Evolutionary conservation across 2,329 filamentous ascomycete genomes (phyloP).

Genomic region (Waltergamsia citrina): DNA sequence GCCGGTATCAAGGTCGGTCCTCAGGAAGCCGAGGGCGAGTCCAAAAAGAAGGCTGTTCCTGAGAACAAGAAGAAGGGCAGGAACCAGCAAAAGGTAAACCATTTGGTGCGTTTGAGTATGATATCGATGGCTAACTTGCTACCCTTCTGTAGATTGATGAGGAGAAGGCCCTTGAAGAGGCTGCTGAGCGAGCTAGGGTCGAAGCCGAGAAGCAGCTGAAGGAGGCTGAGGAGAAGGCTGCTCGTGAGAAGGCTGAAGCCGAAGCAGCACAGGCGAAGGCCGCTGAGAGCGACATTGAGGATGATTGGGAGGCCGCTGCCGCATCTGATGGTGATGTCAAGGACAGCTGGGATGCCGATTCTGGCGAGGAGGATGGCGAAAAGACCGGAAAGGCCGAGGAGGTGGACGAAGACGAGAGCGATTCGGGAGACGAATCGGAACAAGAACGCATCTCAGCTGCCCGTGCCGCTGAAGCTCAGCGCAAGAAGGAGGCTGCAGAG

Average conservation of each 20-base stretch:
- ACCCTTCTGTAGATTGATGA: constrained; percentile 52
- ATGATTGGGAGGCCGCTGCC: constrained; percentile 84
- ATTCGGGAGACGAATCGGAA: constrained; percentile 14
- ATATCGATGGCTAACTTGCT: background rate
- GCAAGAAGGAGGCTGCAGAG: constrained; percentile 83
- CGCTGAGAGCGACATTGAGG: constrained; percentile 52
- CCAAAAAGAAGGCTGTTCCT: constrained; percentile 70
- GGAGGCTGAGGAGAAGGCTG: constrained; percentile 52
- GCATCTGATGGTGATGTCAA: constrained; percentile 74
- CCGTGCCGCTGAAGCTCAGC: constrained; percentile 60
- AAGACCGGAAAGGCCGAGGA: constrained; percentile 12
- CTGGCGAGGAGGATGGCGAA: constrained; percentile 56
- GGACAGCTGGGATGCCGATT: constrained; percentile 89
- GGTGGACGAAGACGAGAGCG: constrained; percentile 40
- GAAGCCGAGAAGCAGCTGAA: constrained; percentile 61
- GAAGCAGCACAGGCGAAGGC: constrained; percentile 47
- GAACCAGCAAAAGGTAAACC: constrained; percentile 42
- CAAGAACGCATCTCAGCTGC: constrained; percentile 63
- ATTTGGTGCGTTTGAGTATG: too few relatives aligned
- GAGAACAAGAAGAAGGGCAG: constrained; percentile 68
- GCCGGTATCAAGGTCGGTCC: constrained; percentile 66
- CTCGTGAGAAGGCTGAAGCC: constrained; percentile 44
- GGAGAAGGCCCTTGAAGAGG: constrained; percentile 69
- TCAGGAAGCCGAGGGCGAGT: constrained; percentile 42
- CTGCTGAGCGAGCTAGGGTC: constrained; percentile 57